Base-by-base conservation (phyloP, 2,329 filamentous ascomycete genomes). In the Colletotrichum navitas region DNA sequence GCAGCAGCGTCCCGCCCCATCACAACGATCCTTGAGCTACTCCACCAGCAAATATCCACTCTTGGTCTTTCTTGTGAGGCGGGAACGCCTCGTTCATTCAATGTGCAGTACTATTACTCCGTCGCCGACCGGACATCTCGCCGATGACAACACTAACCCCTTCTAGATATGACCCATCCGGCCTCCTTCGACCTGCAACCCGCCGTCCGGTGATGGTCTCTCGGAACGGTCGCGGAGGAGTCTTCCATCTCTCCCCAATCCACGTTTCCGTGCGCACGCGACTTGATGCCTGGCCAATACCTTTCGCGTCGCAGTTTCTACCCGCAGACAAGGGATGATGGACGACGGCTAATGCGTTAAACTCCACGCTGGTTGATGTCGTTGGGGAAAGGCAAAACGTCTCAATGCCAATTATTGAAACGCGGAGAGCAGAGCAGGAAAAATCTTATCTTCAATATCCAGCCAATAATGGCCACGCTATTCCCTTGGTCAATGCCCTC, bases 81-180 rank as follows among this genome's bases (percentile, higher is more conserved):
- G 60, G 51, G 51, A 34, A 32, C 65, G 24, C 54, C 10, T 59
- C 24, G 24, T 51, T 49, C 3, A 21, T 63, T 29, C 29, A 4
- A 29, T 29, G 29, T 29, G 4, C 29, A 4, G 45, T 52, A 11
- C 3, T 39, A 39, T 36, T 11, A 36, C 16, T 10, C 61, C 69
- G 55, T 61, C 66, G 29, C 60, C 56, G 61, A 58, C 61, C 66
- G 66, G 70, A 69, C 70, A 72, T 55, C 66, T 62, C 56, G 43
- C 66, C 70, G 70, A 71, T 65, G 59, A 29, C 29, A 29, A 29
- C 29, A 29, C 68, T 71, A 71, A 58, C 68, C 63, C 16, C 36
- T 68, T 54, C 65, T 41, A 68, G 68, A 39, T 54, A 26, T 34
- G 24, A 59, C 24, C 65, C 59, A 32, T 63, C 68, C 58, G 52